Evolutionary conservation across 805 yeast species (phyloP).

Genomic region (Ascoidea tarda): DNA sequence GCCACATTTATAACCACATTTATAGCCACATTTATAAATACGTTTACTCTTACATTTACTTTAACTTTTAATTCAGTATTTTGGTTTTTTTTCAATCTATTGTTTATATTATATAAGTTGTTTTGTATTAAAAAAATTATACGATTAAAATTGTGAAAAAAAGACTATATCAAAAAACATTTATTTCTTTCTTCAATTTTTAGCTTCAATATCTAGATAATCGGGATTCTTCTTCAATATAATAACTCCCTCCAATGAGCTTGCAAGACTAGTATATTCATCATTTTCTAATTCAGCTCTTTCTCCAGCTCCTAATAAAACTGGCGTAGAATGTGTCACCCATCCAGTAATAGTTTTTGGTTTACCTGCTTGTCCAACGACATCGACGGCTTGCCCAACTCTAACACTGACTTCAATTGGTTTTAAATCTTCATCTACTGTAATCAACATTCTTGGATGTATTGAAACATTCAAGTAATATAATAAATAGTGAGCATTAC

Average conservation of each 20-base stretch:
- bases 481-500: conserved; percentile 64
- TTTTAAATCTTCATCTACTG: conserved; percentile 74
- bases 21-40: too few species aligned
- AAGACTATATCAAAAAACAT: not conserved
- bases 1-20: too few species aligned
- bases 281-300: conserved; percentile 94
- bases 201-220: conserved; percentile 43
- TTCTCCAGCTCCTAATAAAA: conserved; percentile 83
- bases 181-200: not conserved
- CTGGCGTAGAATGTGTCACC: conserved; percentile 99
- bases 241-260: conserved; percentile 84
- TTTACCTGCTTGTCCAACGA: conserved; percentile 98
- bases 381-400: conserved; percentile 98
- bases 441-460: conserved; percentile 84
- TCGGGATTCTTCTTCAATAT: conserved; percentile 87
- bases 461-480: conserved; percentile 80
- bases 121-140: not conserved
- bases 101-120: not conserved
- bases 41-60: too few species aligned
- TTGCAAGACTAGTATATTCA: conserved; percentile 73
- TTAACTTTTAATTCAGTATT: too few species aligned
- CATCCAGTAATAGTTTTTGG: conserved; percentile 99
- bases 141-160: not conserved
- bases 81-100: not conserved
- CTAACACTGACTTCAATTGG: conserved; percentile 93